Percentiles rank a stretch among this genome's conserved stretches.
phyloP scores from a whole-genome alignment of 2,329 filamentous ascomycete species.

The Botrytis tulipae region DNA sequence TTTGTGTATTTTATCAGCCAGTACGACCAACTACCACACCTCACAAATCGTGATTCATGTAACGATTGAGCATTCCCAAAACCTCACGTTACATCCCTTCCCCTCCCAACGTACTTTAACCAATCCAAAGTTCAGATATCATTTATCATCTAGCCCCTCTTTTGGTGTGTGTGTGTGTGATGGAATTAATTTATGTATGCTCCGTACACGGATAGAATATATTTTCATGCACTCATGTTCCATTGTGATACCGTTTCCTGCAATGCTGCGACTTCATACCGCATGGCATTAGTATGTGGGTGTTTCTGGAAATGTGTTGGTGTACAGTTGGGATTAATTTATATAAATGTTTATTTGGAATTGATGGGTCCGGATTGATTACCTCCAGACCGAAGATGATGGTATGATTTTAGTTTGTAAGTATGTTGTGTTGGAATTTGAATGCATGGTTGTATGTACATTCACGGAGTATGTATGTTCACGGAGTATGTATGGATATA shows the following conservation, averaged over 20 bases:
- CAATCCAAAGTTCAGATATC: background rate
- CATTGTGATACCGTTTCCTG: conserved; percentile 19
- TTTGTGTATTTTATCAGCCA: background rate
- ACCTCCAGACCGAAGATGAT: no score
- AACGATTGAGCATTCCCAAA: background rate
- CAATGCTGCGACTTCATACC: background rate
- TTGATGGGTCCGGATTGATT: no score
- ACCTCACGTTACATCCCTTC: background rate
- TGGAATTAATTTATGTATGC: no score
- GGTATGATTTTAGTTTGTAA: background rate
- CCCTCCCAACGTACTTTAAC: background rate
- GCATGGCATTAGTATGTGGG: background rate
- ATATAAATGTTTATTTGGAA: no score
- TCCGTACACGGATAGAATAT: background rate
- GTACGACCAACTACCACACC: background rate
- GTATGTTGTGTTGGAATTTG: background rate
- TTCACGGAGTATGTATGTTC: background rate
- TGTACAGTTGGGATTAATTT: background rate
- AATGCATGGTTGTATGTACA: background rate
- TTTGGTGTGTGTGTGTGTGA: no score
- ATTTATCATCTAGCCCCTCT: background rate
- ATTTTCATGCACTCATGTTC: background rate
- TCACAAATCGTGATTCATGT: background rate
- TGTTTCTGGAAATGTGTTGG: background rate
- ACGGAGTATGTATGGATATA: background rate